A percentile compares a stretch with the other conserved stretches of the same genome.
Evolutionary conservation across 768 basidiomycete genomes (phyloP).

Genomic region (Cyathus striatus): DNA sequence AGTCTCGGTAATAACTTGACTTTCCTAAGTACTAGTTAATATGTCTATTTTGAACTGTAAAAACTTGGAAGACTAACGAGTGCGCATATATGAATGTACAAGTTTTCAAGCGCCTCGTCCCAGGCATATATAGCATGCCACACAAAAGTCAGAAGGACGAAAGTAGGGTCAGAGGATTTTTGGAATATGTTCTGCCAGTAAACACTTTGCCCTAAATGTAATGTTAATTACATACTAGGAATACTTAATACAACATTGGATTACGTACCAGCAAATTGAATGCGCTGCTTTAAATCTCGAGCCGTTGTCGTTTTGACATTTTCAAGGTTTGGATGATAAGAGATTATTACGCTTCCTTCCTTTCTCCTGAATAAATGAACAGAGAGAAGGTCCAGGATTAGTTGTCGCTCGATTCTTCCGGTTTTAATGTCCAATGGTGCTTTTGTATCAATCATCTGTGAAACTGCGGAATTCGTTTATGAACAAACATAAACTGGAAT

Average conservation of each 20-base stretch:
- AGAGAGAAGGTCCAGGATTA: conserved; percentile 42
- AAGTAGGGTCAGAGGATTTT: conserved; percentile 47
- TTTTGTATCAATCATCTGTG: conserved; percentile 32
- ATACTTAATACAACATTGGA: background rate
- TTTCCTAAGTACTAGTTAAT: conserved; percentile 33
- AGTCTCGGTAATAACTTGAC: conserved; percentile 34
- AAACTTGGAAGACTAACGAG: conserved; percentile 28
- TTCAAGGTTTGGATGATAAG: conserved; percentile 38
- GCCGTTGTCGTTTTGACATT: conserved; percentile 36
- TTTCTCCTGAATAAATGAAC: conserved; percentile 42
- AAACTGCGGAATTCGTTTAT: background rate
- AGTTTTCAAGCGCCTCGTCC: conserved; percentile 52
- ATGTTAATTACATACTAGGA: background rate
- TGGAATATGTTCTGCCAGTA: conserved; percentile 40
- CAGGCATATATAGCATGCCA: conserved; percentile 62
- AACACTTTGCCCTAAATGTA: conserved; percentile 38
- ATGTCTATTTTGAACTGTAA: background rate
- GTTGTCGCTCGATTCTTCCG: conserved; percentile 19
- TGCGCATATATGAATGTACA: conserved; percentile 45
- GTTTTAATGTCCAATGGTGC: conserved; percentile 29
- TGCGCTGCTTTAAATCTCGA: conserved; percentile 36
- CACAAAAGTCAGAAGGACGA: conserved; percentile 45
- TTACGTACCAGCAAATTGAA: conserved; percentile 37
- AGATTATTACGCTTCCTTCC: conserved; percentile 43
- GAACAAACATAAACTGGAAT: background rate